A percentile compares a stretch with the other conserved stretches of the same genome.
These are phyloP conservation scores for Suhomyces taliae DNA, from an alignment of 1,139 yeast species.

Conservation along the genomic window DNA sequence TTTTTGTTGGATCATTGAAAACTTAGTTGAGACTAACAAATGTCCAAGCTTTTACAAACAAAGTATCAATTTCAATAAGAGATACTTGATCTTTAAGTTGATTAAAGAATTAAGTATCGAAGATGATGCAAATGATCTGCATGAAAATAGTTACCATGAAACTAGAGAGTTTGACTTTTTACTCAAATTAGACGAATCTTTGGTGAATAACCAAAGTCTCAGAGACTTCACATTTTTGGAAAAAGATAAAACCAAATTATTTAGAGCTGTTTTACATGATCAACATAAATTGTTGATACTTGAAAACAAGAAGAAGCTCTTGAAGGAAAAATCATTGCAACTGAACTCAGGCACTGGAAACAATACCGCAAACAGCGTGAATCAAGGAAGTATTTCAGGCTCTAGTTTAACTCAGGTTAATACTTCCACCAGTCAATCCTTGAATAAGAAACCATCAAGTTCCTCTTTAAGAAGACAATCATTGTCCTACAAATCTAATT, in stretches of 20 bases:
- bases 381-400: conserved; percentile 1
- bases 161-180: conserved; percentile 48
- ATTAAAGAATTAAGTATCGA: conserved; percentile 45
- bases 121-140: conserved; percentile 26
- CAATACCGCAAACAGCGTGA: neutral
- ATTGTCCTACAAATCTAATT: conserved; percentile 37
- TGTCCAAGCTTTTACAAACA: conserved; percentile 35
- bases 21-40: conserved; percentile 38
- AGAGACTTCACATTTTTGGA: conserved; percentile 31
- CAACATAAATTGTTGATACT: conserved; percentile 35
- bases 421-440: conserved; percentile 9
- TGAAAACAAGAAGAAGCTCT: conserved; percentile 38
- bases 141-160: conserved; percentile 33
- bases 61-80: conserved; percentile 42
- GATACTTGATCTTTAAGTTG: conserved; percentile 43
- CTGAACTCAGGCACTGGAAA: neutral
- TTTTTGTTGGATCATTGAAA: conserved; percentile 64
- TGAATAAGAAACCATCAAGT: conserved; percentile 34
- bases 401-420: neutral
- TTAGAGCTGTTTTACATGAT: conserved; percentile 32
- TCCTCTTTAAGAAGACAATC: conserved; percentile 43
- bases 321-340: conserved; percentile 16
- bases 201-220: conserved; percentile 28
- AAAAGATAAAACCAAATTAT: conserved; percentile 29
- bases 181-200: conserved; percentile 41